A percentile compares a stretch with the other conserved stretches of the same genome.
phyloP scores from a whole-genome alignment of 2,329 filamentous ascomycete species.

The Beauveria bassiana region DNA sequence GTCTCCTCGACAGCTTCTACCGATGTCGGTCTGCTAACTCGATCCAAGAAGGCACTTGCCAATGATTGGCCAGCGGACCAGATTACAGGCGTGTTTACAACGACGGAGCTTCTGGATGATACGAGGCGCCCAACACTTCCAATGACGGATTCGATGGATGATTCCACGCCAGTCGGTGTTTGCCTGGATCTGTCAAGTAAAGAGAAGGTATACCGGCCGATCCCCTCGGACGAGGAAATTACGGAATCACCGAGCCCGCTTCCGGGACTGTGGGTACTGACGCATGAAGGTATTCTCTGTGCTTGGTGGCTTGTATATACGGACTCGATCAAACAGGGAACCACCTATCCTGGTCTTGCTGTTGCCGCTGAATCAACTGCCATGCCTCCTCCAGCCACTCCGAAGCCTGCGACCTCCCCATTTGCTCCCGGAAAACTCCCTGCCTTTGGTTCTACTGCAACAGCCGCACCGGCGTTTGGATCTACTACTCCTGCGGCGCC shows the following conservation, averaged over 20 bases:
- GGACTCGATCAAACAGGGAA: conserved; percentile 69
- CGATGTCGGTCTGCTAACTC: conserved; percentile 71
- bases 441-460: conserved; percentile 25
- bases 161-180: conserved; percentile 73
- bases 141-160: conserved; percentile 49
- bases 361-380: conserved; percentile 29
- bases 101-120: conserved; percentile 65
- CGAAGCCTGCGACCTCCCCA: conserved; percentile 9
- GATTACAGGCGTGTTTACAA: conserved; percentile 63
- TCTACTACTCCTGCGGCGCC: conserved; percentile 28
- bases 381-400: conserved; percentile 20
- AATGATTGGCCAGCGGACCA: conserved; percentile 49
- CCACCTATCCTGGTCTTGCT: conserved; percentile 63
- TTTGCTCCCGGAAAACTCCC: conserved; percentile 25
- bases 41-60: conserved; percentile 61
- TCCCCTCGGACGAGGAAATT: conserved; percentile 68
- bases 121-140: conserved; percentile 68
- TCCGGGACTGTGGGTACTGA: conserved; percentile 77
- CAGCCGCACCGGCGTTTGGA: conserved; percentile 35
- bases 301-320: conserved; percentile 91
- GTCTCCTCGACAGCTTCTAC: conserved; percentile 72
- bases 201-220: conserved; percentile 70
- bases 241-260: conserved; percentile 72
- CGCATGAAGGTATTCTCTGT: conserved; percentile 77
- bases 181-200: conserved; percentile 77